A percentile compares a stretch with the other conserved stretches of the same genome.
Evolutionary conservation across 306 rosid species (phyloP).

Genomic region (Citrullus colocynthis): DNA sequence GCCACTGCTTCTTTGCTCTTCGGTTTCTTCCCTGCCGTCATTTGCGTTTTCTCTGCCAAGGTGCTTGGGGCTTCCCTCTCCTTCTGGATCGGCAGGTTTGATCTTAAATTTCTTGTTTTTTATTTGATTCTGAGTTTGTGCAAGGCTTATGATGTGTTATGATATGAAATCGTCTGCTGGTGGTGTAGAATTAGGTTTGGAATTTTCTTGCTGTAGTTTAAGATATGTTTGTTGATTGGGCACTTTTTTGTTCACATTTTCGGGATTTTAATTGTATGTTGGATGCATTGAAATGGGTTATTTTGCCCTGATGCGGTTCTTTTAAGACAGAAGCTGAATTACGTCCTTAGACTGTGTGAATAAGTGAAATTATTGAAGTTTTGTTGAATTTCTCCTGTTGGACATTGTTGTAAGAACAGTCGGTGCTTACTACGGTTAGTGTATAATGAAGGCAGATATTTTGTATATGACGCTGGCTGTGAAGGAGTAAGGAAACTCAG

Average conservation of each 20-base stretch:
- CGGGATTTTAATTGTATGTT: background rate
- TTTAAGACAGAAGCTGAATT: background rate
- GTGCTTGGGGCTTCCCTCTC: constrained; percentile 83
- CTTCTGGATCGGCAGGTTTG: constrained; percentile 74
- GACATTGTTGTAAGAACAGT: background rate
- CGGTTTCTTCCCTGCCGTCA: constrained; percentile 61
- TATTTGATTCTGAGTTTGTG: background rate
- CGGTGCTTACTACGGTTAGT: background rate
- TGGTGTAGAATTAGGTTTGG: background rate
- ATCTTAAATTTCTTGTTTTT: background rate
- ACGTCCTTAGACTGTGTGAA: background rate
- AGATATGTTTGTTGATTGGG: background rate
- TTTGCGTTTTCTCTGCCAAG: constrained; percentile 83
- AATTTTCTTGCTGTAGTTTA: background rate
- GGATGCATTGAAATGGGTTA: background rate
- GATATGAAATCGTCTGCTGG: background rate
- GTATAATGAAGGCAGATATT: background rate
- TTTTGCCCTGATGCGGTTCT: background rate
- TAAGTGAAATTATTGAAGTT: background rate
- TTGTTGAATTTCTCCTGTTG: background rate
- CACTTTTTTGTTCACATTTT: background rate
- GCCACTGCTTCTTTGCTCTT: constrained; percentile 73
- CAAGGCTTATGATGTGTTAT: background rate
- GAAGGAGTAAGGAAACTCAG: background rate
- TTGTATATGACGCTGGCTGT: background rate